Evolutionary conservation across 768 basidiomycete species (phyloP).

Genomic region (Lyophyllum shimeji): DNA sequence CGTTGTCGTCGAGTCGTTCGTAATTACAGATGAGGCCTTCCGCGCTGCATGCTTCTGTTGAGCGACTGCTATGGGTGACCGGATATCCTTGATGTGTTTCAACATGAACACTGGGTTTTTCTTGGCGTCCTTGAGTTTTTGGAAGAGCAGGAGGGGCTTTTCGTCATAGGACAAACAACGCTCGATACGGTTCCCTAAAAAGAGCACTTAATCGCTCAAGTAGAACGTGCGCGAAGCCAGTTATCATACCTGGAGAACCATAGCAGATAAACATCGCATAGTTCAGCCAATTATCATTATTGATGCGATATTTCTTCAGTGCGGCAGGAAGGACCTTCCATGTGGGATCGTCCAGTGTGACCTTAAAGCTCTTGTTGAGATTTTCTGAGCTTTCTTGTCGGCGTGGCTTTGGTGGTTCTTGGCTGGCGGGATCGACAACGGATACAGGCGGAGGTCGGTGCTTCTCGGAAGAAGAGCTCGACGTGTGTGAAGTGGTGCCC

Average conservation of each 20-base stretch:
- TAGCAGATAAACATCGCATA: slow-evolving; percentile 99
- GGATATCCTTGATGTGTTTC: slow-evolving; percentile 94
- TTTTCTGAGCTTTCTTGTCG: slow-evolving; percentile 73
- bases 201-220: neutral
- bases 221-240: neutral
- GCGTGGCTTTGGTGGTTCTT: slow-evolving; percentile 39
- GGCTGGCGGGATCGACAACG: slow-evolving; percentile 30
- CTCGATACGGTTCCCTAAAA: slow-evolving; percentile 73
- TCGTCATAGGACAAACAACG: slow-evolving; percentile 97
- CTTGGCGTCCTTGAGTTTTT: slow-evolving; percentile 94
- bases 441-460: slow-evolving; percentile 30
- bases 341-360: slow-evolving; percentile 95
- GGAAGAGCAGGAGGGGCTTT: slow-evolving; percentile 95
- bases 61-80: slow-evolving; percentile 95
- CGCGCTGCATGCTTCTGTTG: slow-evolving; percentile 93
- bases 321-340: slow-evolving; percentile 99
- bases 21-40: slow-evolving; percentile 64
- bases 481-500: slow-evolving; percentile 13
- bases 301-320: slow-evolving; percentile 97
- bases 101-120: slow-evolving; percentile 99
- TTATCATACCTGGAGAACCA: slow-evolving; percentile 75
- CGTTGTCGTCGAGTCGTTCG: slow-evolving; percentile 39
- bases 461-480: slow-evolving; percentile 27
- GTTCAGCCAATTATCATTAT: slow-evolving; percentile 97
- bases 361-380: slow-evolving; percentile 88